Percentiles rank a stretch among this genome's conserved stretches.
These are phyloP conservation scores for Stemphylium vesicarium DNA, from an alignment of 2,329 filamentous ascomycete genomes.

Conservation along the genomic window DNA sequence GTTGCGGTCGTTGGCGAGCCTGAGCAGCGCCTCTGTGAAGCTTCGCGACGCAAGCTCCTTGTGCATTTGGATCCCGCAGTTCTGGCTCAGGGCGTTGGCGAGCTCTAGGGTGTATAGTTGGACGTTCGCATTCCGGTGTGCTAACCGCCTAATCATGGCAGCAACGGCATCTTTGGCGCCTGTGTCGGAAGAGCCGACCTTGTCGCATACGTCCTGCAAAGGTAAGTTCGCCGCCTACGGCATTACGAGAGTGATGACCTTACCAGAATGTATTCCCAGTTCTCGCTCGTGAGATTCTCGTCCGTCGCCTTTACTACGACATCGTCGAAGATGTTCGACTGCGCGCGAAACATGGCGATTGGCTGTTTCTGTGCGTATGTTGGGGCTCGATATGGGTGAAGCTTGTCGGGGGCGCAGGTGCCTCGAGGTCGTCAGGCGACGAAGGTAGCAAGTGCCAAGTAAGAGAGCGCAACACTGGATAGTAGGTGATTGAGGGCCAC, in stretches of 20 bases:
- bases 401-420: slow-evolving; percentile 11
- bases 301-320: slow-evolving; percentile 86
- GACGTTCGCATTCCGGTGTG: slow-evolving; percentile 93
- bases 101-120: slow-evolving; percentile 93
- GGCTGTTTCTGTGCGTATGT: slow-evolving; percentile 12
- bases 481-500: not conserved
- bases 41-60: slow-evolving; percentile 88
- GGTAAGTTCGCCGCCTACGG: slow-evolving; percentile 1
- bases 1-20: slow-evolving; percentile 90
- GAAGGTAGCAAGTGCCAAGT: not conserved
- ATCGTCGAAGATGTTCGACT: slow-evolving; percentile 74
- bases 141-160: slow-evolving; percentile 88
- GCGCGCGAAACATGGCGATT: slow-evolving; percentile 55
- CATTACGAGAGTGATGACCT: slow-evolving; percentile 3
- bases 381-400: not conserved
- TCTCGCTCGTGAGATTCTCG: slow-evolving; percentile 90
- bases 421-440: slow-evolving; percentile 7
- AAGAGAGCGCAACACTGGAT: not conserved
- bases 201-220: slow-evolving; percentile 65
- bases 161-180: slow-evolving; percentile 83
- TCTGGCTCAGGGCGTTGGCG: slow-evolving; percentile 88
- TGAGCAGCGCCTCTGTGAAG: slow-evolving; percentile 91
- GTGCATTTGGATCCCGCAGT: slow-evolving; percentile 86
- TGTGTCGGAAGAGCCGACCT: slow-evolving; percentile 59
- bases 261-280: slow-evolving; percentile 74